These are phyloP conservation scores for Penicillium digitatum DNA, from an alignment of 2,329 filamentous ascomycete genomes.

Conservation along the genomic window DNA sequence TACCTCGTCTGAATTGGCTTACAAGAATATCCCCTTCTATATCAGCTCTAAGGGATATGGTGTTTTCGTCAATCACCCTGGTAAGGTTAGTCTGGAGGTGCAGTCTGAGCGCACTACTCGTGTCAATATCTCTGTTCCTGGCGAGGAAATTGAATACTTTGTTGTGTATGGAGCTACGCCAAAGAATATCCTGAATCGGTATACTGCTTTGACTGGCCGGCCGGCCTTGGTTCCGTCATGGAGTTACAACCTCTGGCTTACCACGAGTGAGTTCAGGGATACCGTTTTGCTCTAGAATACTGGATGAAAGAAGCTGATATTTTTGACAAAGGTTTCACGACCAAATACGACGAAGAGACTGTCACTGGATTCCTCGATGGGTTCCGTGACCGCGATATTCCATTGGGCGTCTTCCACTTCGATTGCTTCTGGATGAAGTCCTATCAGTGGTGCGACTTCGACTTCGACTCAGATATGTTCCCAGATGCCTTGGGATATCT, in stretches of 20 bases:
- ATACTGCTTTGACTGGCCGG: constrained; percentile 63
- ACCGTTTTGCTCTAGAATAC: background rate
- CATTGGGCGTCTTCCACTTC: constrained; percentile 70
- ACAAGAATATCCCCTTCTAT: constrained; percentile 44
- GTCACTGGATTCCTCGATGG: constrained; percentile 64
- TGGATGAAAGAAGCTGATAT: background rate
- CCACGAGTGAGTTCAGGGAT: constrained; percentile 46
- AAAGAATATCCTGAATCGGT: constrained; percentile 66
- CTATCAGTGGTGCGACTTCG: constrained; percentile 72
- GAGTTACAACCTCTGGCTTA: constrained; percentile 74
- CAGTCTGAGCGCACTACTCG: constrained; percentile 69
- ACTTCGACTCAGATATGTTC: constrained; percentile 65
- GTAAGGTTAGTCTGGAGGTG: constrained; percentile 67
- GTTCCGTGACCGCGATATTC: constrained; percentile 62
- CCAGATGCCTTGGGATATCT: constrained; percentile 65
- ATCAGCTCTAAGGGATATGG: constrained; percentile 65
- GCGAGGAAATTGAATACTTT: constrained; percentile 69
- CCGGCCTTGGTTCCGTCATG: constrained; percentile 64
- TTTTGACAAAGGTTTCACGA: constrained; percentile 57
- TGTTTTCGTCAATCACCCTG: constrained; percentile 68
- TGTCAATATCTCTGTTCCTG: constrained; percentile 65
- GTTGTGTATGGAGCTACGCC: constrained; percentile 68
- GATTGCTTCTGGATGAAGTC: constrained; percentile 76
- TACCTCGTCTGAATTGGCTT: constrained; percentile 40
- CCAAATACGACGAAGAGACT: constrained; percentile 66